phyloP scores from a whole-genome alignment of 352 stramenopile genomes.

The Globisporangium apiculatum region DNA sequence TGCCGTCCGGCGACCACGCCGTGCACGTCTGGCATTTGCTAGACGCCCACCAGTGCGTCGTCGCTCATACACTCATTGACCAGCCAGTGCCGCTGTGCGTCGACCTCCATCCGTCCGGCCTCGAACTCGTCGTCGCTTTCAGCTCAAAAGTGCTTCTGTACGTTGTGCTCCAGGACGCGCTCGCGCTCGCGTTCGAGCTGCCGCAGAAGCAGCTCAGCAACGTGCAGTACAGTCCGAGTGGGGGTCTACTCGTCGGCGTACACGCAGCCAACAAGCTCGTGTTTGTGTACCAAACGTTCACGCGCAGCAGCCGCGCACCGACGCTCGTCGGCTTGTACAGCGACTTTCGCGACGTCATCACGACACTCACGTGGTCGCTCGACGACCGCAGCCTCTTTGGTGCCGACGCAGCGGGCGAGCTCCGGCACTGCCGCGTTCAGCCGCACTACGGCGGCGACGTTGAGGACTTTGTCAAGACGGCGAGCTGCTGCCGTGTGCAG shows the following conservation, averaged over 20 bases:
- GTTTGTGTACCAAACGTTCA: constrained; percentile 44
- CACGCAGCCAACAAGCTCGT: constrained; percentile 34
- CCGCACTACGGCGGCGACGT: constrained; percentile 28
- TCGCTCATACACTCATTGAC: constrained; percentile 40
- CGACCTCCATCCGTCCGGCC: constrained; percentile 51
- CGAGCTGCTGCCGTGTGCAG: constrained; percentile 20
- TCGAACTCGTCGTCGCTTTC: constrained; percentile 48
- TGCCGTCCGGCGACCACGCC: constrained; percentile 28
- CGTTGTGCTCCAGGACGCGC: constrained; percentile 49
- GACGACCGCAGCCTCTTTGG: constrained; percentile 49
- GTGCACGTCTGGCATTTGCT: constrained; percentile 59
- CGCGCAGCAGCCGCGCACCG: constrained; percentile 33
- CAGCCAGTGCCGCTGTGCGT: constrained; percentile 29
- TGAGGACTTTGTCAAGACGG: constrained; percentile 31
- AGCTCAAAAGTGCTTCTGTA: constrained; percentile 50
- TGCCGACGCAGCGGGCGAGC: constrained; percentile 19
- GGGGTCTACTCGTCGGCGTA: constrained; percentile 35
- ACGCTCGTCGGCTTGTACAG: constrained; percentile 38
- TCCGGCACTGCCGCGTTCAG: constrained; percentile 34
- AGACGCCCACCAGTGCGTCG: constrained; percentile 51
- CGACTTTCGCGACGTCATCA: constrained; percentile 35
- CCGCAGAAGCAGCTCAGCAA: constrained; percentile 52
- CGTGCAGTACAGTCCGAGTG: constrained; percentile 54
- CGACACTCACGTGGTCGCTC: constrained; percentile 31
- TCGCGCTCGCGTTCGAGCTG: constrained; percentile 59